Percentiles rank a stretch among this genome's conserved stretches.
Conservation (phyloP, 345 rosid species). For the Microcos paniculata region DNA sequence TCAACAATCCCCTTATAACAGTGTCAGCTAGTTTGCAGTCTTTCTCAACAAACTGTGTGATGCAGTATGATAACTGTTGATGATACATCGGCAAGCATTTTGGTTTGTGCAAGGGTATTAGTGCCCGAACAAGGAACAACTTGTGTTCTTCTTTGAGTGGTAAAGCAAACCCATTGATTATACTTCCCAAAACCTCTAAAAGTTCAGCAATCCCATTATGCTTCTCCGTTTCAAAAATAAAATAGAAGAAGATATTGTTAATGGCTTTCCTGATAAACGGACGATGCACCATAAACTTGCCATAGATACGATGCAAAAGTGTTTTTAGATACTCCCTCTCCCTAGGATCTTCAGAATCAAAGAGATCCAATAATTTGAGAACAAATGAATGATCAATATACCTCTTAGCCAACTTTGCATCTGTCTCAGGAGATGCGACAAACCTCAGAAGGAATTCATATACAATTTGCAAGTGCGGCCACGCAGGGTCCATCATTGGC, state of each 20-base stretch:
- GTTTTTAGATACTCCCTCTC: slow-evolving; percentile 72
- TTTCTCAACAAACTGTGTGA: slow-evolving; percentile 68
- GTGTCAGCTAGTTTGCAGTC: slow-evolving; percentile 70
- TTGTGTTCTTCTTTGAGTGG: slow-evolving; percentile 48
- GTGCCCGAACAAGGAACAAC: slow-evolving; percentile 58
- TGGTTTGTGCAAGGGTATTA: slow-evolving; percentile 76
- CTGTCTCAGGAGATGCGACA: slow-evolving; percentile 72
- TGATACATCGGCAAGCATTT: slow-evolving; percentile 69
- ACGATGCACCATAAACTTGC: slow-evolving; percentile 54
- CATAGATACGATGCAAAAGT: slow-evolving; percentile 67
- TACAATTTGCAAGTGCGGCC: slow-evolving; percentile 80
- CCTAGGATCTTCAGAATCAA: slow-evolving; percentile 76
- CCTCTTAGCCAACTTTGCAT: slow-evolving; percentile 70
- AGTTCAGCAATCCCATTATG: slow-evolving; percentile 48
- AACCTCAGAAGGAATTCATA: slow-evolving; percentile 73
- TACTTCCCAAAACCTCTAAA: slow-evolving; percentile 48
- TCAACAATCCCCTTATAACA: slow-evolving; percentile 48
- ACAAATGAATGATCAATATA: slow-evolving; percentile 64
- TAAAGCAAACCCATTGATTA: slow-evolving; percentile 67
- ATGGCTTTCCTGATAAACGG: slow-evolving; percentile 53
- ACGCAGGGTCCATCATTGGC: slow-evolving; percentile 69
- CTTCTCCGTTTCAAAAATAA: slow-evolving; percentile 59
- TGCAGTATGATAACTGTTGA: slow-evolving; percentile 67
- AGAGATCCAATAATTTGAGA: slow-evolving; percentile 56
- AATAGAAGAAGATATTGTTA: slow-evolving; percentile 47